These are phyloP conservation scores for Penicillium sp. DNA, from an alignment of 2,329 filamentous ascomycete species.

Conservation along the genomic window DNA sequence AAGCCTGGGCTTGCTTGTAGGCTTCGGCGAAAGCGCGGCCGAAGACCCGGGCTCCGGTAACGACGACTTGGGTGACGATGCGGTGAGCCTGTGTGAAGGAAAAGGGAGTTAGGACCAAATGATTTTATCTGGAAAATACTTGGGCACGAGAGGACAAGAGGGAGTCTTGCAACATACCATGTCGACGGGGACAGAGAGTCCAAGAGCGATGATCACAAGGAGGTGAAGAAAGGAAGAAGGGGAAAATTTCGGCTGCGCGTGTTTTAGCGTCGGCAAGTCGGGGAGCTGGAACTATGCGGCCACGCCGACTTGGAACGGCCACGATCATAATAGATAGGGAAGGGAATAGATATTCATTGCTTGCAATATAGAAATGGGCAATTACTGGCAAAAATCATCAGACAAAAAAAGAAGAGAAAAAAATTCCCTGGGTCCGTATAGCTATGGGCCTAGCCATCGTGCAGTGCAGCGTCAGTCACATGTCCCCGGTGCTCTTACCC, in stretches of 20 bases:
- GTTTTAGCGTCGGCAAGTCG: conserved; percentile 25
- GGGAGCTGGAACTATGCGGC: conserved; percentile 15
- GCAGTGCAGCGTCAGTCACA: conserved; percentile 21
- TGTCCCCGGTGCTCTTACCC: conserved; percentile 16
- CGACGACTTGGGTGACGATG: conserved; percentile 87
- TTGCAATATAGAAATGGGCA: background rate
- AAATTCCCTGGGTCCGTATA: too few relatives aligned
- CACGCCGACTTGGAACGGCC: background rate
- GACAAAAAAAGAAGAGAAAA: too few relatives aligned
- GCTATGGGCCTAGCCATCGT: too few relatives aligned
- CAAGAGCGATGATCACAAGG: conserved; percentile 18
- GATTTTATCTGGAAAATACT: background rate
- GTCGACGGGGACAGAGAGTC: conserved; percentile 16
- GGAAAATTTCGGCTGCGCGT: conserved; percentile 28
- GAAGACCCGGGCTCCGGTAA: conserved; percentile 87
- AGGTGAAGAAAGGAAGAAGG: conserved; percentile 24
- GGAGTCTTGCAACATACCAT: conserved; percentile 23
- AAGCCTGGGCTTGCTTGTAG: conserved; percentile 89
- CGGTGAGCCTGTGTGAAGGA: conserved; percentile 70
- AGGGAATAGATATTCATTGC: background rate
- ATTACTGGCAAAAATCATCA: too few relatives aligned
- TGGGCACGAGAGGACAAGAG: background rate
- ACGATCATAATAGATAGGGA: background rate
- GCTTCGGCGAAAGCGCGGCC: conserved; percentile 91
- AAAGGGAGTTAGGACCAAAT: background rate